Evolutionary conservation across 148 eudicot species (phyloP), one percentile per base, ranked within the genome.

Genomic region (Amaranthus cruentus): DNA sequence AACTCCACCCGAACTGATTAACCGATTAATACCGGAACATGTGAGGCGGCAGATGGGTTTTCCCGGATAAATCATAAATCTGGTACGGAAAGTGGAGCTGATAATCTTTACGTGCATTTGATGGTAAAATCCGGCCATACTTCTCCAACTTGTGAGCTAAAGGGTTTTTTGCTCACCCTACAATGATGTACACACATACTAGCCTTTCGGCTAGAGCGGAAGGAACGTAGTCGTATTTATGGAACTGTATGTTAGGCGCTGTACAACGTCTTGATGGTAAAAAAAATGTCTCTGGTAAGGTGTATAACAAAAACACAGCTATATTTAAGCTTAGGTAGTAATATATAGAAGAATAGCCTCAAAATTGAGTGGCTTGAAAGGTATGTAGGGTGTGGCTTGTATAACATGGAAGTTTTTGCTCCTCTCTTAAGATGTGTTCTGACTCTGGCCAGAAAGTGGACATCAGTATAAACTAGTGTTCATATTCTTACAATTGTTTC

Each of bases 1-100:
- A 81, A 87, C 87, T 71, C 75, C 91, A 28, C 90, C 87, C 3
- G 96, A 90, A 74, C 80, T 92, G 86, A 87, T 92, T 75, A 78
- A 82, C 78, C 82, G 81, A 80, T 79, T 92, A 56, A 82, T 92
- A 78, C 97, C 97, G 9, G 93, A 88, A 79, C 93, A 90, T 48
- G 75, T 85, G 15, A 76, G 87, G 14, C 78, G 87, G 73, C 97
- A 90, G 82, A 74, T 58, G 54, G 84, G 96, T 73, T 77, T 83
- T 76, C 87, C 88, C 14, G 86, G 83, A 59, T 85, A 84, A 71
- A 72, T 75, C 84, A 43, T 77, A 47, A 21, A 9, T 18, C n/a
- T 5, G 66, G 68, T 15, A 51, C 68, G 38, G 54, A 21, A 53
- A 56, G 55, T 14, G 44, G 64, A 62, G 75, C 68, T 52, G 74